Evolutionary conservation across 2,329 filamentous ascomycete species (phyloP).

Genomic region (Aplosporella prunicola): DNA sequence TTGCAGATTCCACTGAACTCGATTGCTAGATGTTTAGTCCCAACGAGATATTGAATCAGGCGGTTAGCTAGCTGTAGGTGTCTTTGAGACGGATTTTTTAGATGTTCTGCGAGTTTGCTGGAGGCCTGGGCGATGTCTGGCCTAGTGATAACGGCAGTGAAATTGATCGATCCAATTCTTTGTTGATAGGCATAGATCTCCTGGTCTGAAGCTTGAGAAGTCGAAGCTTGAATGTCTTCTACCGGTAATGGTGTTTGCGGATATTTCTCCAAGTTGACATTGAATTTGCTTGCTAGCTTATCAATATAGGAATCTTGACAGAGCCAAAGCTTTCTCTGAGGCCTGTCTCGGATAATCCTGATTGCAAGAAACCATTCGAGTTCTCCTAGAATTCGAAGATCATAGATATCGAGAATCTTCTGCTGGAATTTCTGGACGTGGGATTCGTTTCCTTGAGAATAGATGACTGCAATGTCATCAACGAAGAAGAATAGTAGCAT

Average conservation of each 20-base stretch:
- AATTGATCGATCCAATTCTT: slow-evolving; percentile 15
- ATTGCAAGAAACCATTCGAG: no score
- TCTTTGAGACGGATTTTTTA: slow-evolving; percentile 13
- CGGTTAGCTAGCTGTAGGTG: slow-evolving; percentile 14
- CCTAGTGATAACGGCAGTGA: slow-evolving; percentile 11
- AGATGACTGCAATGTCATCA: no score
- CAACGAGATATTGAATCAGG: slow-evolving; percentile 11
- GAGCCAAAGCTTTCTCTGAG: no score
- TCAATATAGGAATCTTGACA: no score
- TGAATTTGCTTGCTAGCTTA: no score
- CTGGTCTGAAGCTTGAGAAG: slow-evolving; percentile 1
- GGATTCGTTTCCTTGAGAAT: no score
- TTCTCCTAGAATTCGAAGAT: no score
- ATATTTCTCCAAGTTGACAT: slow-evolving; percentile 2
- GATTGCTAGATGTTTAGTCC: slow-evolving; percentile 7
- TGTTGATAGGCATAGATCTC: slow-evolving; percentile 15
- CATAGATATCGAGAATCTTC: no score
- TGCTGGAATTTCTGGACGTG: no score
- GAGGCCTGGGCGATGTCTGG: slow-evolving; percentile 13
- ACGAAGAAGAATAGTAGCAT: no score
- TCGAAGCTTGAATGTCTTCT: slow-evolving; percentile 6
- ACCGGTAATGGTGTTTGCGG: slow-evolving; percentile 3
- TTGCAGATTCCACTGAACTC: slow-evolving; percentile 10
- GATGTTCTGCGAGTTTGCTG: slow-evolving; percentile 13
- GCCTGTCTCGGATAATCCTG: no score